Evolutionary conservation across 1,284 basidiomycete genomes (phyloP), one percentile per base, ranked within the genome.

Genomic region (Ceratobasidium sp.): DNA sequence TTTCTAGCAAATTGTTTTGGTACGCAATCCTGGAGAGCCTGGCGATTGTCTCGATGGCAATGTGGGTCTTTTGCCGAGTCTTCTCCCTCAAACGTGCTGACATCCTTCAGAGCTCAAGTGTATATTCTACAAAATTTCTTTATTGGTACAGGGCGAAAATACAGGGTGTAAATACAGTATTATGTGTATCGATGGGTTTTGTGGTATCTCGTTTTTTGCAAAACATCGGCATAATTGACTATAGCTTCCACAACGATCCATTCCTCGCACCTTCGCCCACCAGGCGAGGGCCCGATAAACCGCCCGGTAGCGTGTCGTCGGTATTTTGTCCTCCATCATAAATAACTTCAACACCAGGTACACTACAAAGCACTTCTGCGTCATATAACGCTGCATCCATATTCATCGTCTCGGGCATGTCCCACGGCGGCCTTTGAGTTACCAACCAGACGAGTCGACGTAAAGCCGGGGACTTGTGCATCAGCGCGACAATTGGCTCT

Each of bases 41-140:
- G 46, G 92, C 86, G 8, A 87, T 96, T 68, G 85, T 95, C 75
- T 89, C 86, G 39, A 96, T 96, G 92, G 93, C 94, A 34, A 83
- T 89, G 92, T 93, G 83, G 76, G 91, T 86, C 5, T 56, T 61
- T 53, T 48, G 65, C 63, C 48, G 75, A 19, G 72, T 29, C 41
- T 39, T 75, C 51, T 9, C 46, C 11, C n/a, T 65, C 78, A 51
- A 77, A 76, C 74, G 61, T 76, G 13, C 72, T 68, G 31, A 41
- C 46, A 27, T 24, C 37, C 53, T 54, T 69, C 79, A 96, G 94
- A 14, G 83, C 92, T 74, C 95, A 96, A 83, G 92, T 96, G 29
- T 96, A 95, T 81, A 86, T 96, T 62, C 87, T 96, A 46, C 94
- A 96, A 82, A 96, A 93, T 27, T 96, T 96, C 89, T 96, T 96